Evolutionary conservation across 2,329 filamentous ascomycete species (phyloP), one percentile per base, ranked within the genome.

Genomic region (Sporothrix brunneoviolacea): DNA sequence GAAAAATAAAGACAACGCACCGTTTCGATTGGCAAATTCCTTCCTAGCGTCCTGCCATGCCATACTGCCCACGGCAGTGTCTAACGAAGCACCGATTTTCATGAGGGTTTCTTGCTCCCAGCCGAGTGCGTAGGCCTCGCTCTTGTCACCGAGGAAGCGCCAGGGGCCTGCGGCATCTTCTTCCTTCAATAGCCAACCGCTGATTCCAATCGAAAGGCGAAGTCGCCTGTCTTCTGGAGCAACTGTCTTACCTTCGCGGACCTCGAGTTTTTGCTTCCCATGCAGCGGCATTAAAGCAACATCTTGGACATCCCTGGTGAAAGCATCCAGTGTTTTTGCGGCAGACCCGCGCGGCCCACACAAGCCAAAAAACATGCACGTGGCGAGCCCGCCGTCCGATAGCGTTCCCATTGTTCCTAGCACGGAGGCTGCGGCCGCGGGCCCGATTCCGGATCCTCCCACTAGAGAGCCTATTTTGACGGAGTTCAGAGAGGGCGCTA

Each of bases 321-420:
- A 95, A n/a, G 84, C 76, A 57, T 95, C 88, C 75, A 96, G 86
- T 75, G 91, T 88, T 64, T 90, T 84, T 47, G 83, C 82, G 0
- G 86, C 87, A 75, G 51, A 39, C 0, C 95, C 91, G 32, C 84
- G 80, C 1, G 84, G 83, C 38, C 87, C 87, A 62, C 94, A 95
- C n/a, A 93, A 88, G 8, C 93, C 93, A 61, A 97, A 96, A 35
- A 97, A 71, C 33, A 86, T 82, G 15, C 91, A 91, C 27, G 95
- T 84, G 37, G 90, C 73, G 15, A 93, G 78, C 5, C 84, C 80
- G 55, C 86, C 93, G 33, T 91, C 84, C 2, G 89, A 86, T 61
- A 96, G 73, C 16, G 84, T 78, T 12, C 91, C 91, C 1, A 97
- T 75, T 16, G 83, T 77, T 10, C 91, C 91, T 1, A 97, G 71